phyloP scores from a whole-genome alignment of 257 asterid species.

The Fraxinus pennsylvanica region DNA sequence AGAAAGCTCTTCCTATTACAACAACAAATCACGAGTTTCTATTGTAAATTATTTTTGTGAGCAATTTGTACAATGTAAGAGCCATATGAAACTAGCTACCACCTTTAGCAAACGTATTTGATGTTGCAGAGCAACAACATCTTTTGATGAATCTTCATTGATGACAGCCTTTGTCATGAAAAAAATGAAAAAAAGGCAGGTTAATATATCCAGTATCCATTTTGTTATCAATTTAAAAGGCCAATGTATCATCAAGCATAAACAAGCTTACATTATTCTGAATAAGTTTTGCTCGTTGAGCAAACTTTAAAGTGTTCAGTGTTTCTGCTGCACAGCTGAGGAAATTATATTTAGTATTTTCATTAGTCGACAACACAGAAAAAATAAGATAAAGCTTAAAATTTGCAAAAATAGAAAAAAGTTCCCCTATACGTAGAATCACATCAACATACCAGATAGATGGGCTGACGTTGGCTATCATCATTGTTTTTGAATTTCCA shows the following conservation, averaged over 20 bases:
- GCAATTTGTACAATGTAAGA: neutral
- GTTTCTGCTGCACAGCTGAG: conserved; percentile 94
- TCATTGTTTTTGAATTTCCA: conserved; percentile 97
- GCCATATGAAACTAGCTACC: conserved; percentile 27
- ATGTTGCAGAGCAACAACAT: conserved; percentile 64
- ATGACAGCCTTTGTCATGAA: conserved; percentile 64
- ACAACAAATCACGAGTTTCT: conserved; percentile 26
- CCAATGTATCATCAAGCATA: conserved; percentile 11
- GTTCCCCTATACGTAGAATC: conserved; percentile 18
- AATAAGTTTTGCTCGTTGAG: conserved; percentile 93
- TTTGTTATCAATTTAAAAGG: conserved; percentile 9
- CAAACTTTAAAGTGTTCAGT: conserved; percentile 87
- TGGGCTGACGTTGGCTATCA: conserved; percentile 94
- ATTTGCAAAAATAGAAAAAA: neutral
- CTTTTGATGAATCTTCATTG: conserved; percentile 93
- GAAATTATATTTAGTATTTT: conserved; percentile 25
- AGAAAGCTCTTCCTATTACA: conserved; percentile 82
- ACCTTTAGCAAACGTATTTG: conserved; percentile 90
- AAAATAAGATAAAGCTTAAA: neutral
- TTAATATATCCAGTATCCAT: conserved; percentile 5
- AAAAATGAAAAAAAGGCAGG: conserved; percentile 24
- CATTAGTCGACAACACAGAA: neutral
- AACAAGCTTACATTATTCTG: conserved; percentile 84
- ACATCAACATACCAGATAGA: conserved; percentile 63
- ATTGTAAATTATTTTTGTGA: conserved; percentile 18